Percentiles rank a stretch among this genome's conserved stretches.
phyloP scores from a whole-genome alignment of 2,329 filamentous ascomycete species.

The Colletotrichum viniferum region DNA sequence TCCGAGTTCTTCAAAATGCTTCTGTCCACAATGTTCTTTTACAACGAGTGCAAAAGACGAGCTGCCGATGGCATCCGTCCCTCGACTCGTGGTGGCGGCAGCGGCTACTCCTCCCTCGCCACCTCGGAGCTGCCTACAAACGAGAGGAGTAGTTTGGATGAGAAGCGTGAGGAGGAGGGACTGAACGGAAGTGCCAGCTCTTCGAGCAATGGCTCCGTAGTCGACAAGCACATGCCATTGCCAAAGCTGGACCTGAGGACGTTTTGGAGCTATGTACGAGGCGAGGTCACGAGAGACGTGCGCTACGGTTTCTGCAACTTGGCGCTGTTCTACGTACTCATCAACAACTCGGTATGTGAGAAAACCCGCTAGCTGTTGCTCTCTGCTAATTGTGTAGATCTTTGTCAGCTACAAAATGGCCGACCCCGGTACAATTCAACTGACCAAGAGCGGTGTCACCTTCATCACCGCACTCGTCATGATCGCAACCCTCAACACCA shows the following conservation, averaged over 20 bases:
- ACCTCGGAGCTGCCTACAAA: slow-evolving; percentile 17
- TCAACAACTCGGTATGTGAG: slow-evolving; percentile 34
- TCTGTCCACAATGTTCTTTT: slow-evolving; percentile 32
- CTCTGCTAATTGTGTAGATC: slow-evolving; percentile 26
- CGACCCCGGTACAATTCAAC: slow-evolving; percentile 35
- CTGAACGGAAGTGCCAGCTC: slow-evolving; percentile 14
- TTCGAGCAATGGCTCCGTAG: neutral
- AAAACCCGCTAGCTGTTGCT: neutral
- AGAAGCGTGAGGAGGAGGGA: slow-evolving; percentile 23
- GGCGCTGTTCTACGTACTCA: slow-evolving; percentile 36
- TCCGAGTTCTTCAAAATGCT: slow-evolving; percentile 36
- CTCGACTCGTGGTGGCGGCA: slow-evolving; percentile 21
- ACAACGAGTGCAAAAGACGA: slow-evolving; percentile 27
- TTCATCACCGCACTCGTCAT: slow-evolving; percentile 35
- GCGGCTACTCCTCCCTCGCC: slow-evolving; percentile 16
- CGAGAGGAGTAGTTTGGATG: slow-evolving; percentile 23
- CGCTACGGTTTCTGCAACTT: slow-evolving; percentile 34
- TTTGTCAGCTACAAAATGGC: slow-evolving; percentile 35
- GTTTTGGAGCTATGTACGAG: slow-evolving; percentile 25
- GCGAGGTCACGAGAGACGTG: slow-evolving; percentile 31
- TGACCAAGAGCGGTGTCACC: slow-evolving; percentile 35
- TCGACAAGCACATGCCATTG: slow-evolving; percentile 8
- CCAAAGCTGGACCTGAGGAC: slow-evolving; percentile 12
- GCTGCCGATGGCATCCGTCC: slow-evolving; percentile 20
- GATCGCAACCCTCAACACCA: slow-evolving; percentile 28